A percentile compares a stretch with the other conserved stretches of the same genome.
These are phyloP conservation scores for Stephania yunnanensis DNA, from an alignment of 164 flowering plant genomes.

Conservation along the genomic window DNA sequence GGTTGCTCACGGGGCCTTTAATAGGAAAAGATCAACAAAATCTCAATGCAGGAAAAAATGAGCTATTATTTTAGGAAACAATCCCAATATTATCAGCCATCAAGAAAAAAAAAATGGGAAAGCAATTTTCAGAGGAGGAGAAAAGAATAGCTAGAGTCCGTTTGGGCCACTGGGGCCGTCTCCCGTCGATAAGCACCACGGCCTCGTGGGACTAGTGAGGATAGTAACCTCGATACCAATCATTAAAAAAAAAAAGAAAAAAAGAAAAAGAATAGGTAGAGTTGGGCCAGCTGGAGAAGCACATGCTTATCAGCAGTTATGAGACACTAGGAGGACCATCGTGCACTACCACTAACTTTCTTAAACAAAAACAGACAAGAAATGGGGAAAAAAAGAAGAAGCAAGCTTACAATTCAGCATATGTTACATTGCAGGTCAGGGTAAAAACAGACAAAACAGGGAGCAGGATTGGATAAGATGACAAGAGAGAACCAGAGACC, in stretches of 20 bases:
- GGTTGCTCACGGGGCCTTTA: neutral
- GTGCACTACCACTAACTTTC: too few relatives aligned
- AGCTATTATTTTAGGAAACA: neutral
- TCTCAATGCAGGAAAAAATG: neutral
- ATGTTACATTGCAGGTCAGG: neutral
- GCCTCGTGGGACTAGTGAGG: too few relatives aligned
- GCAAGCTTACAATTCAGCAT: neutral
- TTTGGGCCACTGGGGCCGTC: too few relatives aligned
- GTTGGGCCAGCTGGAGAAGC: too few relatives aligned
- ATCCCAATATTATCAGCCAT: neutral
- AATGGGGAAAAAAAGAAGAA: too few relatives aligned
- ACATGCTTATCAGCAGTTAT: too few relatives aligned
- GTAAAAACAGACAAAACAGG: neutral
- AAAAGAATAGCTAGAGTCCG: neutral
- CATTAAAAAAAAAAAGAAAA: too few relatives aligned
- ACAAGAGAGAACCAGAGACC: neutral
- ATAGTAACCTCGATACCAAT: too few relatives aligned
- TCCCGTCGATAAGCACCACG: too few relatives aligned
- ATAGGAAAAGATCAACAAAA: neutral
- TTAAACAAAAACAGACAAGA: too few relatives aligned
- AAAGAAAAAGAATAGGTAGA: neutral
- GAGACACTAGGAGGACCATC: too few relatives aligned
- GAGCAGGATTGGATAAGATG: neutral
- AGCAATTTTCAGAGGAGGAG: neutral
- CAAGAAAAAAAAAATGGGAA: neutral